Evolutionary conservation across 257 asterid species (phyloP), one percentile per base, ranked within the genome.

Genomic region (Solanum medicagineum): DNA sequence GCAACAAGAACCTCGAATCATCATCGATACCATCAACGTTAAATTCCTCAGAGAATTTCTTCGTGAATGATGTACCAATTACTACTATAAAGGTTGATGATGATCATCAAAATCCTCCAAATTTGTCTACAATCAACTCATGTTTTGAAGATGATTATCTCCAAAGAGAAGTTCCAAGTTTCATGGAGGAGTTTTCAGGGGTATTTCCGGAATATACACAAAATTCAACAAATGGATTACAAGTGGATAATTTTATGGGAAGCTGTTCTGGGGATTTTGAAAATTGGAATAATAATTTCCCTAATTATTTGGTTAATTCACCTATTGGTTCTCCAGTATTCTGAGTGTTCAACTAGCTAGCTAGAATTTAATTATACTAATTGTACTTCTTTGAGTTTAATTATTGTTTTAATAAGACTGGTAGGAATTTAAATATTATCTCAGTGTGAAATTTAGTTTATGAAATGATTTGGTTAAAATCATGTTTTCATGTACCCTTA

Each of bases 201-300:
- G 6, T 81, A 55, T 44, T 57, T 81, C 42, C 73, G 9, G 84
- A 81, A 60, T 55, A 57, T 81, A 56, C 62, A 14, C 24, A 75
- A 51, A 75, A 49, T 51, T 24, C 62, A 75, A 10, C 42, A 75
- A 75, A 49, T 81, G 71, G 55, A 80, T 44, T 29, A 22, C 1
- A 62, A 62, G 17, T 57, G 84, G 71, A 81, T 55, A 56, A 81
- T 42, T 19, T 32, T 40, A 42, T 81, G 32, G 84, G 70, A 36
- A 56, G 55, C 40, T 56, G 53, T 19, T 56, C 7, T 6, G 54
- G 12, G 16, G 59, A 84, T 55, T 42, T 73, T 57, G 86, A 84
- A 57, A 85, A 87, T 29, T 89, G 91, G 89, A 83, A 74, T 22
- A 66, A 77, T 29, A 62, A 45, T 32, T 24, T 85, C 44, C 16